Base-by-base conservation (phyloP, 345 rosid genomes). In the Lepidium didymum region DNA sequence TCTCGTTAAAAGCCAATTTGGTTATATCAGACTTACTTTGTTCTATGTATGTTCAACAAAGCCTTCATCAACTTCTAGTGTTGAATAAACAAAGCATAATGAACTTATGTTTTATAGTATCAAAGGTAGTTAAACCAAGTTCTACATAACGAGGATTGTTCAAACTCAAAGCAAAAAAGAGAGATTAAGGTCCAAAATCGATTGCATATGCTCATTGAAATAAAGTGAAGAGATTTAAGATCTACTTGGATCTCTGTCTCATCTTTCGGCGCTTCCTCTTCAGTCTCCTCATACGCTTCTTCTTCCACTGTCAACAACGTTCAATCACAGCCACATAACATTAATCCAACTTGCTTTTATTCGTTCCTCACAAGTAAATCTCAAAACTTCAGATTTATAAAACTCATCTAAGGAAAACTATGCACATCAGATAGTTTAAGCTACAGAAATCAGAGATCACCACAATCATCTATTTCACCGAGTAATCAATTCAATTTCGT, bases 221-320 rank as follows among this genome's bases (percentile, higher is more conserved):
- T 27, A 4, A 27, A 27, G 31, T 27, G 31, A 4, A 0, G 31
- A 27, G 31, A 27, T 27, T 27, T 4, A 27, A 27, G 31, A 27
- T 27, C 31, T 77, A 72, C 67, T 72, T 77, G 14, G 80, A 77
- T 72, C 80, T 14, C 74, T 77, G 80, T 71, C 80, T 77, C 80
- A 77, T 77, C 80, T 72, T 77, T 62, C 80, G 35, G 3, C 80
- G 77, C 74, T 77, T 77, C 74, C 80, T 77, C 80, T 77, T 77
- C 7, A 77, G 18, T 56, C 80, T 77, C 77, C 80, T 77, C 80
- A 77, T 77, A 3, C 80, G 77, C 77, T 77, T 77, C 80, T 77
- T 77, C 80, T 77, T 77, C 80, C 80, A 77, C 80, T 77, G 67
- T 19, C 49, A 29, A 37, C 1, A 11, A 41, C 7, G 31, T 47